These are phyloP conservation scores for Beauveria caledonica DNA, from an alignment of 2,329 filamentous ascomycete species.

Conservation along the genomic window DNA sequence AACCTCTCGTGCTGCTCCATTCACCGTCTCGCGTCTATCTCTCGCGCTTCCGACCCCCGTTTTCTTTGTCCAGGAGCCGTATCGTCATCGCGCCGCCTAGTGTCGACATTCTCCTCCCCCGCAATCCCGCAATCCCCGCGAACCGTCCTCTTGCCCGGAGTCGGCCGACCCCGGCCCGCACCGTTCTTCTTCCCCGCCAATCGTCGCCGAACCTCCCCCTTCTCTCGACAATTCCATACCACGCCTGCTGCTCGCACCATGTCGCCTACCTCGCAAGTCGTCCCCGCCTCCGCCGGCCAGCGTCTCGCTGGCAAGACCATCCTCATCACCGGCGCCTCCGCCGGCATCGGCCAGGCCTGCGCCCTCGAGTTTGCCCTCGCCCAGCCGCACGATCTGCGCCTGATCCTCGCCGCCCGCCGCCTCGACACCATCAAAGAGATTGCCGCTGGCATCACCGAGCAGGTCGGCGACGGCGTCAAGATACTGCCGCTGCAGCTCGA, in stretches of 20 bases:
- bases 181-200: neutral
- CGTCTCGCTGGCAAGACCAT: constrained; percentile 91
- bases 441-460: constrained; percentile 64
- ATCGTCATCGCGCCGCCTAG: constrained; percentile 12
- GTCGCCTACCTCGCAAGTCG: constrained; percentile 32
- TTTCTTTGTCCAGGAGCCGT: constrained; percentile 9
- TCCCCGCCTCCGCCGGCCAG: constrained; percentile 58
- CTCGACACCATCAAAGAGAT: constrained; percentile 70
- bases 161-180: neutral
- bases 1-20: neutral
- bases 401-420: constrained; percentile 84
- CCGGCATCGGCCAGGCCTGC: constrained; percentile 75
- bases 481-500: constrained; percentile 79
- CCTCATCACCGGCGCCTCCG: constrained; percentile 84
- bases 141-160: neutral
- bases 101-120: constrained; percentile 11
- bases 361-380: constrained; percentile 93
- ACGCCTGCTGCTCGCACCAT: constrained; percentile 4
- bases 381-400: constrained; percentile 65
- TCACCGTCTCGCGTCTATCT: neutral
- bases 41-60: constrained; percentile 7
- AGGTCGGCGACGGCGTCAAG: constrained; percentile 72
- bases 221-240: neutral
- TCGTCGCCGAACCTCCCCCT: neutral
- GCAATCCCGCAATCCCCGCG: neutral